Percentiles rank a stretch among this genome's conserved stretches.
These are phyloP conservation scores for Oryza glaberrima DNA, from an alignment of 176 grass and related monocot genomes.

Conservation along the genomic window DNA sequence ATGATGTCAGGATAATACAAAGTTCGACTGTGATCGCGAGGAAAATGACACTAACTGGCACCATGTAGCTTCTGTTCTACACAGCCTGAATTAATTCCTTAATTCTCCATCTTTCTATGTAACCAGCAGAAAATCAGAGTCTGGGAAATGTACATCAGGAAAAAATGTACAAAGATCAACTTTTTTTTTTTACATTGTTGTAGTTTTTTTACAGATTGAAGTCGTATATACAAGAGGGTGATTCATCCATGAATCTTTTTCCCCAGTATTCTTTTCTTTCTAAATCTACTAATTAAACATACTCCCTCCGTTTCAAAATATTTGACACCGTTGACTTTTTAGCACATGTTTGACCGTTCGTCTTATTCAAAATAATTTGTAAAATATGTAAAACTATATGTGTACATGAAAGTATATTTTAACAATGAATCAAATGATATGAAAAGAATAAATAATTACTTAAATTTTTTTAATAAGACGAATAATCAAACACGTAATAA, in stretches of 20 bases:
- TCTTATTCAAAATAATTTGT: no score
- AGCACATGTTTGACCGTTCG: no score
- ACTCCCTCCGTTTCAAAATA: no score
- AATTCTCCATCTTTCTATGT: background rate
- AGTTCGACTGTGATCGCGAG: background rate
- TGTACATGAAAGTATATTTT: no score
- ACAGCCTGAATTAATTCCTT: background rate
- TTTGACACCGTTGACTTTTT: no score
- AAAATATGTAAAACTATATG: no score
- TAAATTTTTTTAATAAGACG: no score
- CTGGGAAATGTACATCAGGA: background rate
- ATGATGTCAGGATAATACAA: background rate
- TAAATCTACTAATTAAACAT: slow-evolving; percentile 25
- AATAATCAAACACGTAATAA: no score
- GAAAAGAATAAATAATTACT: no score
- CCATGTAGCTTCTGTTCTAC: background rate
- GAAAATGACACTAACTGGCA: background rate
- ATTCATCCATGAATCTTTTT: background rate
- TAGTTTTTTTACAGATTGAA: slow-evolving; percentile 6
- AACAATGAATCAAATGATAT: no score
- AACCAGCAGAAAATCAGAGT: no score
- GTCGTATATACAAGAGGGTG: background rate
- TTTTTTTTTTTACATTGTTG: background rate
- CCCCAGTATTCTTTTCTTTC: background rate
- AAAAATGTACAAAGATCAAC: background rate